Evolutionary conservation across 2,329 filamentous ascomycete species (phyloP), one percentile per base, ranked within the genome.

Genomic region (Fusarium pilosicola): DNA sequence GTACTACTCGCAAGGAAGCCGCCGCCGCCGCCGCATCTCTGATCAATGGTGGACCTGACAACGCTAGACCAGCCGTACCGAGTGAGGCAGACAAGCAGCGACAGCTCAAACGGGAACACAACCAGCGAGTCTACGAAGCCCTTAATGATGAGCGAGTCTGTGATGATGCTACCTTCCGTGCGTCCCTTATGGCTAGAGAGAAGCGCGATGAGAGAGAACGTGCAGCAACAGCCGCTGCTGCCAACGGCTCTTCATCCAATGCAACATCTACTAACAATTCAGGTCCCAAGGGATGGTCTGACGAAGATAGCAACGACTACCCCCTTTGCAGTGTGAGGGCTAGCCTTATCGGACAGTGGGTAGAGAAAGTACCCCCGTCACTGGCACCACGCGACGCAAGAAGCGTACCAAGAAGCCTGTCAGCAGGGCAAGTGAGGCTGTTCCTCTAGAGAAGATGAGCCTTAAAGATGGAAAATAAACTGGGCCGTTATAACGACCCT

Each of bases 301-400:
- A 89, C 63, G 91, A 92, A 59, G 89, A 92, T 68, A 88, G 87
- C 2, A 90, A 89, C 76, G 92, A 94, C 73, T 93, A 93, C 79
- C 89, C 90, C 6, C 90, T 94, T 71, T 86, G 88, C 24, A 93
- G 92, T 3, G 91, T 93, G 71, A 87, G 93, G 28, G 93, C 93
- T 1, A 87, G 90, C 54, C 88, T 89, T 24, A 89, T 96, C 65
- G 88, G 90, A 2, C 83, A 88, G 46, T 96, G 94, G 93, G 88
- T 96, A 28, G 83, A 83, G 55, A 86, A 91, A 65, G 90, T 88
- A 2, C 89, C 88, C 11, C 79, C 1, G 81, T 83, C n/a, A 73
- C 79, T 28, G 80, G 81, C 30, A 74, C 78, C n/a, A 74, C 80
- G 28, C 84, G 80, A 75, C 83, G 83, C 70, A 86, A 83, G 80